phyloP scores from a whole-genome alignment of 768 basidiomycete species.

The Mycena galericulata region DNA sequence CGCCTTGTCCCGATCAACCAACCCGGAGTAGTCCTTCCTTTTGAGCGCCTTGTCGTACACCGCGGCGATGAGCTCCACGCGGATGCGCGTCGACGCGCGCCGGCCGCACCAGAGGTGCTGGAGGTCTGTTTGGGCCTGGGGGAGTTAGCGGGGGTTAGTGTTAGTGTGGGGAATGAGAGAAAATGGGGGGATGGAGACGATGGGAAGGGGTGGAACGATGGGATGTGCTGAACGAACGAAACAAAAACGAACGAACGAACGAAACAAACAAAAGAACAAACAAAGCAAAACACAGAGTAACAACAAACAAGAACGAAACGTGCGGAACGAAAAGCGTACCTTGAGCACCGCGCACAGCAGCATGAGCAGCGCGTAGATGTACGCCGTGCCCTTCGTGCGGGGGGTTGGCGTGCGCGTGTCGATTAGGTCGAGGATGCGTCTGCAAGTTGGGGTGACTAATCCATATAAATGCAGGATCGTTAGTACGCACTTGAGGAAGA shows the following conservation, averaged over 20 bases:
- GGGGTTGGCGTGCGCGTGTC: constrained; percentile 55
- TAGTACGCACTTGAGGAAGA: constrained; percentile 77
- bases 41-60: constrained; percentile 93
- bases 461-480: neutral
- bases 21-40: constrained; percentile 85
- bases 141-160: constrained; percentile 79
- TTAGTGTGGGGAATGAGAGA: constrained; percentile 54
- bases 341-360: constrained; percentile 72
- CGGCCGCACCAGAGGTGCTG: constrained; percentile 87
- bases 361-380: constrained; percentile 83
- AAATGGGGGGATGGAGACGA: neutral
- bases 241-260: neutral
- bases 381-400: constrained; percentile 69
- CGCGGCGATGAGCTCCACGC: constrained; percentile 83
- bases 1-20: constrained; percentile 54
- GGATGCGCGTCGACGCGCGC: constrained; percentile 76
- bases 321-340: constrained; percentile 44
- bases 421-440: constrained; percentile 42
- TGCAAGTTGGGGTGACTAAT: neutral
- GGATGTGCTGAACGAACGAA: constrained; percentile 49
- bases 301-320: too few relatives aligned
- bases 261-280: too few relatives aligned
- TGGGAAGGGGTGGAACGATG: neutral
- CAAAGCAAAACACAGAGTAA: too few relatives aligned
- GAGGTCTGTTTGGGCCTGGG: constrained; percentile 84